Evolutionary conservation across 1,139 yeast species (phyloP).

Genomic region (Trichomonascaceae sp.): DNA sequence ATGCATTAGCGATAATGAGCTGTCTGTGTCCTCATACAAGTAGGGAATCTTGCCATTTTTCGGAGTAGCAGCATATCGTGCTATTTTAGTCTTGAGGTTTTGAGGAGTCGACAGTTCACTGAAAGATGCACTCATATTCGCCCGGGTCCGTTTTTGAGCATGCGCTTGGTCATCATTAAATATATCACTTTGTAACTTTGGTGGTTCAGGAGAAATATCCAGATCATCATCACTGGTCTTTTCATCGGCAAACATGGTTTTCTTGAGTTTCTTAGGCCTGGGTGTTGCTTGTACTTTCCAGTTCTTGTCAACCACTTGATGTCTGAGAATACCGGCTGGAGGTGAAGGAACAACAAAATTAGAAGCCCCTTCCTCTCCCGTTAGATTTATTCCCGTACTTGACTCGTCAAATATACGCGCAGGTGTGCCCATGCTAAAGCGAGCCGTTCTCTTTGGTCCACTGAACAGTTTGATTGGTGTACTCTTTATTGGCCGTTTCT

Average conservation of each 20-base stretch:
- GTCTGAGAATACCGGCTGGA: conserved; percentile 21
- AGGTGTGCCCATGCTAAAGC: background rate
- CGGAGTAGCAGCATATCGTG: conserved; percentile 9
- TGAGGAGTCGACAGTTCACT: conserved; percentile 8
- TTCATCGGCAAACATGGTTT: conserved; percentile 11
- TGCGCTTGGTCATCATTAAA: conserved; percentile 10
- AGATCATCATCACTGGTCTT: conserved; percentile 17
- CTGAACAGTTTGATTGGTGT: conserved; percentile 3
- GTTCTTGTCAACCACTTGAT: conserved; percentile 32
- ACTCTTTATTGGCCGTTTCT: background rate
- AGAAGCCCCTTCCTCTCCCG: background rate
- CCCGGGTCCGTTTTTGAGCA: background rate
- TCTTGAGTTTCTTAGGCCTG: conserved; percentile 9
- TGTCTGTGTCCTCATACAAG: conserved; percentile 7
- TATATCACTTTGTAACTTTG: conserved; percentile 15
- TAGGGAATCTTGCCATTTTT: background rate
- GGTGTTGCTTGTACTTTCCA: conserved; percentile 36
- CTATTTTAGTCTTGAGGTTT: conserved; percentile 3
- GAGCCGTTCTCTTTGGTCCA: background rate
- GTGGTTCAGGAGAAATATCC: conserved; percentile 19
- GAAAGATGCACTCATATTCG: conserved; percentile 1
- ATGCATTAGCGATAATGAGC: conserved; percentile 20
- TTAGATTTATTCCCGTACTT: background rate
- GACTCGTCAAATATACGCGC: background rate
- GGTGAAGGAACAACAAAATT: background rate